phyloP scores from a whole-genome alignment of 1,284 basidiomycete genomes.

The Cystobasidium pallidum region DNA sequence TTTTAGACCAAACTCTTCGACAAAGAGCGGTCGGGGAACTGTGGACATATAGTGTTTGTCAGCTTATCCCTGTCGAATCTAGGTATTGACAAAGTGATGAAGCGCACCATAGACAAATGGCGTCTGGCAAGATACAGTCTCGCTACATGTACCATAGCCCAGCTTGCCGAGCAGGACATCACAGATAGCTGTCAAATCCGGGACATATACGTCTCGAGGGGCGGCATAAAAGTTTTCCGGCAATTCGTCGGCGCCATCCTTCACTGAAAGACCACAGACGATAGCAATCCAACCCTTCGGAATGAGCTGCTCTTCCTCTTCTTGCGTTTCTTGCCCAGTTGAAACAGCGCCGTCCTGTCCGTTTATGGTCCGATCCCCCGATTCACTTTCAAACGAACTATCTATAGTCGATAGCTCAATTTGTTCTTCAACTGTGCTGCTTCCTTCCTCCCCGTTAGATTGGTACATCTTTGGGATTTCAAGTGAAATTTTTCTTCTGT shows the following conservation, averaged over 20 bases:
- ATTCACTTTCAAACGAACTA: not conserved
- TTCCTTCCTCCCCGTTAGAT: not conserved
- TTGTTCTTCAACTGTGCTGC: conserved; percentile 5
- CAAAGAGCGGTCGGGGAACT: conserved; percentile 75
- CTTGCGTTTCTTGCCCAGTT: conserved; percentile 47
- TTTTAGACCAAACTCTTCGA: conserved; percentile 74
- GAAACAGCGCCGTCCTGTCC: conserved; percentile 1
- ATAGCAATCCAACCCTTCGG: conserved; percentile 75
- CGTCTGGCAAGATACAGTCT: conserved; percentile 51
- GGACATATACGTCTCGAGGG: conserved; percentile 75
- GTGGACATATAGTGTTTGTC: not conserved
- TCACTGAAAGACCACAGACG: conserved; percentile 67
- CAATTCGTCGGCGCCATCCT: conserved; percentile 57
- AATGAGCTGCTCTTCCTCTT: conserved; percentile 55
- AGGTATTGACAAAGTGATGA: not conserved
- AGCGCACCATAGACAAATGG: conserved; percentile 49
- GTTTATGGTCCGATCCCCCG: not conserved
- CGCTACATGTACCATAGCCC: conserved; percentile 55
- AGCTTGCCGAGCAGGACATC: conserved; percentile 78
- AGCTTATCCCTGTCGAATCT: not conserved
- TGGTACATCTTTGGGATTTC: conserved; percentile 16
- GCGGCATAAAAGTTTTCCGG: conserved; percentile 74
- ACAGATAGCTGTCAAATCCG: conserved; percentile 70
- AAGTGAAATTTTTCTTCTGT: conserved; percentile 36
- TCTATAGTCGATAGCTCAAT: conserved; percentile 1